A percentile compares a stretch with the other conserved stretches of the same genome.
These are phyloP conservation scores for Fonsecaea nubica DNA, from an alignment of 2,329 filamentous ascomycete species.

Conservation along the genomic window DNA sequence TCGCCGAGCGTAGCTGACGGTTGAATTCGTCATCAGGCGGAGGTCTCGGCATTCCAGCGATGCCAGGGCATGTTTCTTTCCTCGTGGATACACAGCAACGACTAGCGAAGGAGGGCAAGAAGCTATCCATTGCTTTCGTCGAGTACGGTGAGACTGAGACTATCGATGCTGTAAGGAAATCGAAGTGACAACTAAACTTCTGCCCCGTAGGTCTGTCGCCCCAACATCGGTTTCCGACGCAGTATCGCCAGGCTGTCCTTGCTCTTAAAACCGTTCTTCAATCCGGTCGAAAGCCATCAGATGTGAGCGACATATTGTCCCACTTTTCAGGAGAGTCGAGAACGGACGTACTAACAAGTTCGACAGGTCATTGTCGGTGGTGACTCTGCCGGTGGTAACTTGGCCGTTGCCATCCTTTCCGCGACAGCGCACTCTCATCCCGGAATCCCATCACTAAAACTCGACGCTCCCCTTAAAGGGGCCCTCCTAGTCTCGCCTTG, in stretches of 20 bases:
- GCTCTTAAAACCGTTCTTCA: conserved; percentile 14
- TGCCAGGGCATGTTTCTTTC: conserved; percentile 21
- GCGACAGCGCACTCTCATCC: conserved; percentile 9
- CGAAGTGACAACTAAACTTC: not conserved
- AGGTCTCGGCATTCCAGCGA: conserved; percentile 17
- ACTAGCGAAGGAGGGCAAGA: conserved; percentile 4
- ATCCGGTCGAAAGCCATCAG: conserved; percentile 9
- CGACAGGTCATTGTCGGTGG: conserved; percentile 31
- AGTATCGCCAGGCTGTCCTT: conserved; percentile 21
- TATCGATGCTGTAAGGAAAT: not conserved
- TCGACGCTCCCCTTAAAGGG: conserved; percentile 11
- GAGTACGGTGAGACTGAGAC: conserved; percentile 20
- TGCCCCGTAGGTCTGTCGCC: not conserved
- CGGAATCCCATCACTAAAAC: not conserved
- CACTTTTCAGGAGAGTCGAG: not conserved
- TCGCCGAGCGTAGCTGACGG: not conserved
- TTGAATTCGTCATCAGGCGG: conserved; percentile 9
- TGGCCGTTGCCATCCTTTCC: conserved; percentile 22
- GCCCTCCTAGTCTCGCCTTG: conserved; percentile 21
- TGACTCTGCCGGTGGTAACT: conserved; percentile 32
- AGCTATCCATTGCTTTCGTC: conserved; percentile 11
- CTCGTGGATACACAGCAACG: not conserved
- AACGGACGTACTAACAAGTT: not conserved
- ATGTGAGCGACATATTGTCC: conserved; percentile 17
- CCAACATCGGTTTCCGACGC: conserved; percentile 9